Conservation (phyloP, 106 monocot species). For the Hemerocallis citrina region DNA sequence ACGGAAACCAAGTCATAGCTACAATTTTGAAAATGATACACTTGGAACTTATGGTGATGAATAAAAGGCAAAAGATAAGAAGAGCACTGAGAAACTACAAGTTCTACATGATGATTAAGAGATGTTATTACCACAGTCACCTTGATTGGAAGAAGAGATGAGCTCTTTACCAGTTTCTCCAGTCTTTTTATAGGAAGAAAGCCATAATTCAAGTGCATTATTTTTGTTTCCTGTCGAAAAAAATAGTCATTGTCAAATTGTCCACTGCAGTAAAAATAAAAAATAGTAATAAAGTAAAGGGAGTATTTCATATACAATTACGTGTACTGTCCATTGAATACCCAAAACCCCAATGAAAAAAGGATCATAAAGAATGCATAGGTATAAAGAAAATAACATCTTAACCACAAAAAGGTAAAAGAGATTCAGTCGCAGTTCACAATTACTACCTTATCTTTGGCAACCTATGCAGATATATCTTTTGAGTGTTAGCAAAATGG, state of each 20-base stretch:
- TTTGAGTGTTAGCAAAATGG: too few relatives aligned
- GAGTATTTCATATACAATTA: background rate
- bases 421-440: too few relatives aligned
- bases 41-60: background rate
- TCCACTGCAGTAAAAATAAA: background rate
- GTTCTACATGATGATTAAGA: background rate
- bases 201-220: slow-evolving; percentile 61
- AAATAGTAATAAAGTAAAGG: background rate
- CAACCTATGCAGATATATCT: too few relatives aligned
- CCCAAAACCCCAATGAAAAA: too few relatives aligned
- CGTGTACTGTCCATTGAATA: background rate
- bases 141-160: background rate
- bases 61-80: too few relatives aligned
- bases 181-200: slow-evolving; percentile 28
- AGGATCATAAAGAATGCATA: too few relatives aligned
- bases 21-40: background rate
- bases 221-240: slow-evolving; percentile 31
- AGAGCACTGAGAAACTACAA: background rate
- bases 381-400: too few relatives aligned
- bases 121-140: slow-evolving; percentile 26
- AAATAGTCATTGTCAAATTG: background rate
- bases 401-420: too few relatives aligned
- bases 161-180: slow-evolving; percentile 7
- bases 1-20: too few relatives aligned
- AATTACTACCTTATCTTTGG: too few relatives aligned